A percentile compares a stretch with the other conserved stretches of the same genome.
phyloP scores from a whole-genome alignment of 75 land plant species.

The Ceratopteris richardii region DNA sequence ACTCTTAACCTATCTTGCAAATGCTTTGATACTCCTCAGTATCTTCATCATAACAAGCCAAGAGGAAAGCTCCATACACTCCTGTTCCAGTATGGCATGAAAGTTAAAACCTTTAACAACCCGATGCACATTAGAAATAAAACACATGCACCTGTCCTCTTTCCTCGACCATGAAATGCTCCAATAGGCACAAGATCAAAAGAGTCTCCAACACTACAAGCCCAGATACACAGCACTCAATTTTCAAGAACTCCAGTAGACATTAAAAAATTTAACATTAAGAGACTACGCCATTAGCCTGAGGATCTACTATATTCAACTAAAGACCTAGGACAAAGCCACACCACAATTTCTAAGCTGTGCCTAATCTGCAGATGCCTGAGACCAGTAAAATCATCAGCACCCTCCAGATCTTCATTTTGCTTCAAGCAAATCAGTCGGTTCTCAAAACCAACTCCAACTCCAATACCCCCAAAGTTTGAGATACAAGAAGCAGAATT shows the following conservation, averaged over 20 bases:
- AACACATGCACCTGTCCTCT: constrained; percentile 67
- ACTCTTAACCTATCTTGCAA: constrained; percentile 85
- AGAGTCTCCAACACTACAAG: constrained; percentile 85
- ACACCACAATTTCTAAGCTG: too few species aligned
- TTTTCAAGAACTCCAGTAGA: not conserved
- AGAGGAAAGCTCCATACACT: constrained; percentile 94
- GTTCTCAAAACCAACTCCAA: too few species aligned
- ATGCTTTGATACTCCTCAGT: constrained; percentile 94
- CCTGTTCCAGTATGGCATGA: constrained; percentile 37
- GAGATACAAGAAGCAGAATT: too few species aligned
- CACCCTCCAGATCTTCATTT: too few species aligned
- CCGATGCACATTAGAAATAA: not conserved
- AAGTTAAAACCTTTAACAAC: not conserved
- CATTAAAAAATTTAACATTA: not conserved
- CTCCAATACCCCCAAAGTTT: too few species aligned
- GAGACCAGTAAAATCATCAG: too few species aligned
- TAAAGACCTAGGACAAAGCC: too few species aligned
- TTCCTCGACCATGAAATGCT: constrained; percentile 96
- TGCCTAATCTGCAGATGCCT: too few species aligned
- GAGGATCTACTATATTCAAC: too few species aligned
- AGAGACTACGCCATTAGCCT: too few species aligned
- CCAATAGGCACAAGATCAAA: constrained; percentile 98
- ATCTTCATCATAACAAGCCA: constrained; percentile 86
- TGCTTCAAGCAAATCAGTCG: too few species aligned
- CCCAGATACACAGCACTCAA: not conserved